Percentiles rank a stretch among this genome's conserved stretches.
Evolutionary conservation across 139 green algal genomes (phyloP).

Genomic region (Protoeuglena noctilucae): DNA sequence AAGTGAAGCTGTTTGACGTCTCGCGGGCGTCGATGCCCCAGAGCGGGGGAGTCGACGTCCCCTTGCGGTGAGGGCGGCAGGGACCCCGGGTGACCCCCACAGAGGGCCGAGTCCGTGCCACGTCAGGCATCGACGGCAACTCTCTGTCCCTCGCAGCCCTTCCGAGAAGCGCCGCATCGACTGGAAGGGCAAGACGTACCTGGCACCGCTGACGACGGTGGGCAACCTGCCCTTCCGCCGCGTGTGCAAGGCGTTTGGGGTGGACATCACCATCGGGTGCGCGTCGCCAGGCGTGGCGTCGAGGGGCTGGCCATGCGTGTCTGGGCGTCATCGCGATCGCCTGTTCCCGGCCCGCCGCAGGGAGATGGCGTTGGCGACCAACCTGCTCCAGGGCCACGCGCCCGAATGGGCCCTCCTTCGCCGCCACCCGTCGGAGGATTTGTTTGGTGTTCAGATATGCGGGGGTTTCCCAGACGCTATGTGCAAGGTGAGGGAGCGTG

Average conservation of each 20-base stretch:
- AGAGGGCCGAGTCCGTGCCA: too few relatives aligned
- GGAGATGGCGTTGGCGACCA: constrained; percentile 92
- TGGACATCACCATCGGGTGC: constrained; percentile 58
- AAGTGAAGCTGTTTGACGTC: not conserved
- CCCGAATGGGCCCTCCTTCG: constrained; percentile 93
- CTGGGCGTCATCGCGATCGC: too few relatives aligned
- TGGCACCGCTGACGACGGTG: constrained; percentile 90
- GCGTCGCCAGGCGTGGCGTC: not conserved
- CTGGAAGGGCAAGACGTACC: constrained; percentile 69
- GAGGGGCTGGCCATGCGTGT: not conserved
- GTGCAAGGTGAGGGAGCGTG: too few relatives aligned
- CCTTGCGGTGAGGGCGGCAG: not conserved
- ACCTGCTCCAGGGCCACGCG: constrained; percentile 65
- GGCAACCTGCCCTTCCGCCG: constrained; percentile 90
- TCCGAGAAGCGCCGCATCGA: constrained; percentile 28
- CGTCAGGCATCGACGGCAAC: too few relatives aligned
- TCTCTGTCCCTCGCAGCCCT: too few relatives aligned
- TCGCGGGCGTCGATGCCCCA: not conserved
- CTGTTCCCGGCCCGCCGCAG: too few relatives aligned
- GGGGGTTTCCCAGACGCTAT: constrained; percentile 70
- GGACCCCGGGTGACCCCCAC: not conserved
- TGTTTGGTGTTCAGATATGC: constrained; percentile 91
- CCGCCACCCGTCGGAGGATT: constrained; percentile 72
- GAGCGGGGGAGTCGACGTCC: too few relatives aligned
- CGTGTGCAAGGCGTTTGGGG: constrained; percentile 71